Evolutionary conservation across 169 alveolate species (phyloP).

Genomic region (Gregarina niphandrodes): DNA sequence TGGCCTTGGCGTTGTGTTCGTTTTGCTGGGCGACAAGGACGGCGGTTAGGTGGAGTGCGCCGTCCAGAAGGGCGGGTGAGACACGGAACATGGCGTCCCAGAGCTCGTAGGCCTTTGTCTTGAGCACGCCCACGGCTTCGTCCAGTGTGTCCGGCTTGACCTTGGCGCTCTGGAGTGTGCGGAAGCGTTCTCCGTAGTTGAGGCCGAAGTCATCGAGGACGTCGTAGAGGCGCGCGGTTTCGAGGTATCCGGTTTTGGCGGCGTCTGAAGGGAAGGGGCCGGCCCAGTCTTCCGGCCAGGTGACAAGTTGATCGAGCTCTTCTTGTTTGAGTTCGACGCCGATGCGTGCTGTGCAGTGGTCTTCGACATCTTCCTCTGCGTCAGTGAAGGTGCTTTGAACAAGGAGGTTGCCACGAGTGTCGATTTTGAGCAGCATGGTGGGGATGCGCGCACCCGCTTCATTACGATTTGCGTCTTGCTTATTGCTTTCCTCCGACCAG

Average conservation of each 20-base stretch:
- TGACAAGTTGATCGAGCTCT: conserved; percentile 19
- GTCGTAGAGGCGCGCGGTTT: conserved; percentile 19
- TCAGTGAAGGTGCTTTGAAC: background rate
- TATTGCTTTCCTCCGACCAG: background rate
- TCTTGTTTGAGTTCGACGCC: conserved; percentile 11
- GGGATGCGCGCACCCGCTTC: too few relatives aligned
- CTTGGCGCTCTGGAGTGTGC: too few relatives aligned
- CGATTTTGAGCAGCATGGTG: background rate
- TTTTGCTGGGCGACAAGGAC: conserved; percentile 9
- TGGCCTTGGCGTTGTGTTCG: conserved; percentile 4
- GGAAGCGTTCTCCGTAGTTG: conserved; percentile 31
- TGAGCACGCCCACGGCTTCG: too few relatives aligned
- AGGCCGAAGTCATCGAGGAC: conserved; percentile 23
- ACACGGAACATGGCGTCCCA: too few relatives aligned
- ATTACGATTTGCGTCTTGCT: too few relatives aligned
- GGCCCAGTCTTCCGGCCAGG: conserved; percentile 27
- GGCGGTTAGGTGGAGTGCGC: conserved; percentile 27
- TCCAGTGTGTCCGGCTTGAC: too few relatives aligned
- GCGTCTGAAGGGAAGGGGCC: too few relatives aligned
- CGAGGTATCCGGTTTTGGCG: too few relatives aligned
- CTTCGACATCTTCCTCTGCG: background rate
- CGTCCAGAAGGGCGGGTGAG: conserved; percentile 34
- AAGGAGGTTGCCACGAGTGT: background rate
- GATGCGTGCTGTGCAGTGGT: background rate
- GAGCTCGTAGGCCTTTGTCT: too few relatives aligned